Base-by-base conservation (phyloP, 768 basidiomycete species). In the Phlebiopsis flavidoalba region DNA sequence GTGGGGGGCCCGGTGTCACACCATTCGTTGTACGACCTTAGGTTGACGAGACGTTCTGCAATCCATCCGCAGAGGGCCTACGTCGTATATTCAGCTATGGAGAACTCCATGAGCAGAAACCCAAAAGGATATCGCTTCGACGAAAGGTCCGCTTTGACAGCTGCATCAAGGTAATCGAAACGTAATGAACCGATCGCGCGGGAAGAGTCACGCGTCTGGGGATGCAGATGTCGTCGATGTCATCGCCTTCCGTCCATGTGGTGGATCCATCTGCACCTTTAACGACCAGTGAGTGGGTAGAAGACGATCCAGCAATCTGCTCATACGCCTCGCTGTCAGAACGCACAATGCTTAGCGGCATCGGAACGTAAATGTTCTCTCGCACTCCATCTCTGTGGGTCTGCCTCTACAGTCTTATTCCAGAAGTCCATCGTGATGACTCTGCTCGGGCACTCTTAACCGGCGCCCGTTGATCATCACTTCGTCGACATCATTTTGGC, bases 391-490 rank as follows among this genome's bases (percentile, higher is more conserved):
- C 58, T 74, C 73, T 62, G 74, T 74, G 33, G 58, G 22, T 15
- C 60, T 73, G 60, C 79, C 80, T 58, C 76, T 73, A 64, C 82
- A 60, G 91, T 78, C 72, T 90, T 95, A 59, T 85, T 87, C 95
- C 96, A 98, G 69, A 99, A 99, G 72, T 99, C 96, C 52, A 99
- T 82, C 50, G 91, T 82, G 65, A 99, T 90, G 53, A 95, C 82
- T 60, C n/a, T 86, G 83, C 71, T 98, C 97, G 3, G 97, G 97
- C 22, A 98, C 88, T 68, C 95, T 80, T 74, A 97, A 98, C 48
- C 91, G 85, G 64, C 92, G 87, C 35, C 91, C 91, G 66, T 93
- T 93, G 66, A 93, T 93, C 55, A 91, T 75, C 22, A 94, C 86
- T 66, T 95, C 93, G 65, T 95, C 93, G 15, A 88, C 83, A 80